Base-by-base conservation (phyloP, 2,329 filamentous ascomycete species). In the Paramyrothecium roridum region DNA sequence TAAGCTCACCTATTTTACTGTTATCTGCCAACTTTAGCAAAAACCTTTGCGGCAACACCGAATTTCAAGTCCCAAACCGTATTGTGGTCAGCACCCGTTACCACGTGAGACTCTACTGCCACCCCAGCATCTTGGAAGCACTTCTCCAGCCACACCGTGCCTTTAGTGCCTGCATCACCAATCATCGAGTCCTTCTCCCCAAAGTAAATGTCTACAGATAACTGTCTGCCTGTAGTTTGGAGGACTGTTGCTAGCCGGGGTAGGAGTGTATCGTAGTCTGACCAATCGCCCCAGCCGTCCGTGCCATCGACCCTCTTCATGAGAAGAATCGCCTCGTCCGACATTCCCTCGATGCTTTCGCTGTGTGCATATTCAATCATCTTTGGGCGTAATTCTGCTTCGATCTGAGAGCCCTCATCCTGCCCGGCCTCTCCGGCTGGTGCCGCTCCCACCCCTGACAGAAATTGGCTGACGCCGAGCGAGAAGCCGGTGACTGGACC, bases 101-200 rank as follows among this genome's bases (percentile, higher is more conserved):
- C 59, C 2, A 61, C 59, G 16, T 30, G 48, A 37, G 63, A 70
- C 8, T 61, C 54, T 7, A 70, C 59, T 13, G 57, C 37, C 4
- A 33, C 53, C 13, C 50, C 23, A 2, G 49, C 50, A 3, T 47
- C 56, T 7, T 56, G 26, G 65, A 65, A 71, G 56, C 65, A 68
- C 16, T 54, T 40, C 26, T 66, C 62, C 51, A 72, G 64, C 67
- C 67, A 71, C 50, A 54, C 23, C 30, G 62, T 58, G 2, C 64
- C 67, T 48, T 62, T 63, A 8, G 61, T 58, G 8, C 57, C 61
- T 2, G 51, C 61, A 23, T 62, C 57, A 8, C 69, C 67, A 23
- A 68, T 65, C 62, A 72, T 54, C 6, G 43, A 13, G 43, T 71
- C 69, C n/a, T 52, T 64, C 53, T 67, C 65, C 3, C 65, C 65